A percentile compares a stretch with the other conserved stretches of the same genome.
Conservation (phyloP, 2,329 filamentous ascomycete genomes). For the Bipolaris zeicola region DNA sequence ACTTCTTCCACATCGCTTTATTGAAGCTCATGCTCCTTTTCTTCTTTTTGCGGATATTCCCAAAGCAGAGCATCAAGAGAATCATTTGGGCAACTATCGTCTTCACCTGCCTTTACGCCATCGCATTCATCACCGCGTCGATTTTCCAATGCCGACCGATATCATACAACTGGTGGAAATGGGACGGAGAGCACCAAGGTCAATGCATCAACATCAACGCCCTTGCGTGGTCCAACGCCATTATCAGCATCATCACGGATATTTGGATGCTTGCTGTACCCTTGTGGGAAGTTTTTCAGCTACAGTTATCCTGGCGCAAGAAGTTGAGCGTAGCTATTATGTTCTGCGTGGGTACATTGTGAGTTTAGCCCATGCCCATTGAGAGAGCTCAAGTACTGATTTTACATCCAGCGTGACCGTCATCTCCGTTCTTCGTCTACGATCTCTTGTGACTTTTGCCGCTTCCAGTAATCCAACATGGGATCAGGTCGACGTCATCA, state of each 20-base stretch:
- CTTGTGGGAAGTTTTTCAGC: conserved; percentile 37
- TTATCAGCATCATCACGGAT: conserved; percentile 42
- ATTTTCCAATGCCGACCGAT: conserved; percentile 46
- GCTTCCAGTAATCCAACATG: conserved; percentile 50
- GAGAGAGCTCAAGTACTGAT: background rate
- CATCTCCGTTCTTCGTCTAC: conserved; percentile 53
- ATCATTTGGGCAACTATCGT: conserved; percentile 27
- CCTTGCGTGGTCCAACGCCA: conserved; percentile 42
- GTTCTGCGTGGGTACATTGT: conserved; percentile 48
- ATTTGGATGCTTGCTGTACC: conserved; percentile 44
- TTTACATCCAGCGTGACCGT: conserved; percentile 43
- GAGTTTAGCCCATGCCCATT: background rate
- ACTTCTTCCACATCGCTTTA: conserved; percentile 39
- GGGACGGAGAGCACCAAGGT: conserved; percentile 34
- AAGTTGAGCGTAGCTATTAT: conserved; percentile 46
- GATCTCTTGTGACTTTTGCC: conserved; percentile 51
- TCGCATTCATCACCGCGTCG: conserved; percentile 23
- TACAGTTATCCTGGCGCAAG: conserved; percentile 44
- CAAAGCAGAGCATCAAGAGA: conserved; percentile 20
- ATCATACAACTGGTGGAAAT: conserved; percentile 40
- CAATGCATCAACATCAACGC: conserved; percentile 46
- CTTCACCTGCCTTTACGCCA: conserved; percentile 33
- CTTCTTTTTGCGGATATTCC: conserved; percentile 40
- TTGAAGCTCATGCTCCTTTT: conserved; percentile 38
- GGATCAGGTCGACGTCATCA: conserved; percentile 49